Base-by-base conservation (phyloP, 2,329 filamentous ascomycete species). In the Endothia cerciana region DNA sequence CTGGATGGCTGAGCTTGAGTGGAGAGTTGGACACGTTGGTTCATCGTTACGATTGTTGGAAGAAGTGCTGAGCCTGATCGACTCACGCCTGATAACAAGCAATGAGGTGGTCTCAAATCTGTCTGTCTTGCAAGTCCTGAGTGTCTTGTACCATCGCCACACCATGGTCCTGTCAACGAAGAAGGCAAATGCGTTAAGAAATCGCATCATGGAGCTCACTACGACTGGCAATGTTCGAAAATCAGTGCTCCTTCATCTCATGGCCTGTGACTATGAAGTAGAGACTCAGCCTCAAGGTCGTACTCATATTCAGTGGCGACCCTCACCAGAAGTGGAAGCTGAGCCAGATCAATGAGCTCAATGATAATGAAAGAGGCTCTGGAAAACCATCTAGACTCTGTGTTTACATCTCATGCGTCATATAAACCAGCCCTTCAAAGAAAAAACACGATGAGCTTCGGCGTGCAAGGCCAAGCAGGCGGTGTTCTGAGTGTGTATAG, bases 1-100 rank as follows among this genome's bases (percentile, higher is more conserved):
- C 25, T 59, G 57, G 57, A 41, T 59, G 22, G 36, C 57, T 19
- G 57, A 59, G 57, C 40, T 59, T 15, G 13, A n/a, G 25, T 59
- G 57, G 57, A 36, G 57, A 19, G 7, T 43, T 19, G 57, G 57
- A 5, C 15, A 59, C 25, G 33, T 43, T 7, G 19, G 25, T 10
- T 40, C 15, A 3, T 59, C 57, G 25, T 1, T 59, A 8, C 3
- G 25, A 13, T 10, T 59, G 22, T 13, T 59, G 8, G n/a, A 59
- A 30, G n/a, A 43, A 30, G 25, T 10, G 25, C 57, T 59, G 19
- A n/a, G 22, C 0, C 17, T 28, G 57, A 41, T 59, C 19, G 57
- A 59, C 5, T 28, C 57, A 43, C 57, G 40, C 13, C 15, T 40
- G 2, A 15, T 11, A 25, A 59, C 25, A 19, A 43, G 17, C 57